phyloP scores from a whole-genome alignment of 306 rosid species.

The Castanea mollissima region DNA sequence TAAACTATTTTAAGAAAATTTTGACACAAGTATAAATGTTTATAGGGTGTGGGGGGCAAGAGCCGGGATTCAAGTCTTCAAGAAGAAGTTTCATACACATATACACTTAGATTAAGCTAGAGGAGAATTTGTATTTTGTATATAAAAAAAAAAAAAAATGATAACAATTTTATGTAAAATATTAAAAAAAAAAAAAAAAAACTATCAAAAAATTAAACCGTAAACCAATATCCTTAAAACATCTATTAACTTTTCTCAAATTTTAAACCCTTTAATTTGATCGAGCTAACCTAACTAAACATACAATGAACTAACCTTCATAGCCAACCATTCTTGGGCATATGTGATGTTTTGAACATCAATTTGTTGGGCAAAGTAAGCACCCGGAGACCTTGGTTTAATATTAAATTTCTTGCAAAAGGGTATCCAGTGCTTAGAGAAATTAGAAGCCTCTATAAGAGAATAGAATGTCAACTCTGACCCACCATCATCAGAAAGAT shows the following conservation, averaged over 20 bases:
- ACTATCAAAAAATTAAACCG: no score
- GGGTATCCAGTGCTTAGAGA: slow-evolving; percentile 61
- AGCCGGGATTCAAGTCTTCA: no score
- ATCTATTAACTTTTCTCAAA: no score
- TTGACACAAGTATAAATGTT: no score
- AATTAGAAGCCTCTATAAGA: slow-evolving; percentile 47
- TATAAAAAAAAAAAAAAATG: no score
- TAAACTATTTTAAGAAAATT: no score
- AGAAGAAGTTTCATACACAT: rapidly evolving
- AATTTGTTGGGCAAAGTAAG: slow-evolving; percentile 42
- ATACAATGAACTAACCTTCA: slow-evolving; percentile 34
- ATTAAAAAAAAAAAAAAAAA: no score
- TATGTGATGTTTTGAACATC: background rate
- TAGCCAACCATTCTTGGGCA: slow-evolving; percentile 27
- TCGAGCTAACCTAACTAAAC: background rate
- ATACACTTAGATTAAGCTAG: no score
- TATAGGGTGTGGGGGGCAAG: no score
- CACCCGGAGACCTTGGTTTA: slow-evolving; percentile 51
- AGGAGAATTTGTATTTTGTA: no score
- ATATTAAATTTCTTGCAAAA: slow-evolving; percentile 52
- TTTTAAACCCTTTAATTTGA: no score
- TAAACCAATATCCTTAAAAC: no score
- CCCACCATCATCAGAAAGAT: slow-evolving; percentile 71
- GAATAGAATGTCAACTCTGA: slow-evolving; percentile 68
- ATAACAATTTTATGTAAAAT: rapidly evolving